These are phyloP conservation scores for Silene conica DNA, from an alignment of 148 eudicot genomes.

Conservation along the genomic window DNA sequence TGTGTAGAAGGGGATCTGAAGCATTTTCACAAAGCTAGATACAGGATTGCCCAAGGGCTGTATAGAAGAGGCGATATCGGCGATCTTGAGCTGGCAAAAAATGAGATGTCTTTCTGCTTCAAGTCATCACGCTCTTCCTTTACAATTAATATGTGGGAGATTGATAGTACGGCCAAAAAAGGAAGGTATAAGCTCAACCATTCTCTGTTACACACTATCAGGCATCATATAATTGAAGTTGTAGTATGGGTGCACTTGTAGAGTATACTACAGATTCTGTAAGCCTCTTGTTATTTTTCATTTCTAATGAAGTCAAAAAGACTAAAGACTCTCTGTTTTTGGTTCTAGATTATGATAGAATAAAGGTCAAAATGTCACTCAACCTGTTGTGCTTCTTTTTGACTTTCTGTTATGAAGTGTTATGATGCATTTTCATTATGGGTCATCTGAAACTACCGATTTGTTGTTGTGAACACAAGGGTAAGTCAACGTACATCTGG, in stretches of 20 bases:
- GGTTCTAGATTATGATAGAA: too few species aligned
- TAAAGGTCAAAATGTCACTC: too few species aligned
- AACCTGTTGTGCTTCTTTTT: too few species aligned
- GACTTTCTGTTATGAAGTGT: too few species aligned
- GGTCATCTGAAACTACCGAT: too few species aligned
- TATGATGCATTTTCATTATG: too few species aligned
- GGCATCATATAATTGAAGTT: background rate
- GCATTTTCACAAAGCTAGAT: constrained; percentile 97
- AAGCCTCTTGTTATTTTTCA: too few species aligned
- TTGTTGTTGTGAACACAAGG: too few species aligned
- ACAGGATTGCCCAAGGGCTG: constrained; percentile 93
- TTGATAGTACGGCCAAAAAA: constrained; percentile 87
- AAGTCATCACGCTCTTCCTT: constrained; percentile 97
- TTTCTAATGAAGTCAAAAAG: too few species aligned
- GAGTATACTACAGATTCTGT: background rate
- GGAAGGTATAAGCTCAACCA: constrained; percentile 60
- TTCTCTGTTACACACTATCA: constrained; percentile 6
- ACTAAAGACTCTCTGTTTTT: too few species aligned
- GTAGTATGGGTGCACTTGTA: too few species aligned
- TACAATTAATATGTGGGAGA: constrained; percentile 99
- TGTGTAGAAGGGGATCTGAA: constrained; percentile 98
- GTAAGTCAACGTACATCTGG: too few species aligned
- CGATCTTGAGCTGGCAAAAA: constrained; percentile 85
- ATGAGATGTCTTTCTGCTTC: constrained; percentile 93
- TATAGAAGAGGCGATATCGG: constrained; percentile 65